These are phyloP conservation scores for Ascochyta viciae-villosae DNA, from an alignment of 2,329 filamentous ascomycete genomes.

Conservation along the genomic window DNA sequence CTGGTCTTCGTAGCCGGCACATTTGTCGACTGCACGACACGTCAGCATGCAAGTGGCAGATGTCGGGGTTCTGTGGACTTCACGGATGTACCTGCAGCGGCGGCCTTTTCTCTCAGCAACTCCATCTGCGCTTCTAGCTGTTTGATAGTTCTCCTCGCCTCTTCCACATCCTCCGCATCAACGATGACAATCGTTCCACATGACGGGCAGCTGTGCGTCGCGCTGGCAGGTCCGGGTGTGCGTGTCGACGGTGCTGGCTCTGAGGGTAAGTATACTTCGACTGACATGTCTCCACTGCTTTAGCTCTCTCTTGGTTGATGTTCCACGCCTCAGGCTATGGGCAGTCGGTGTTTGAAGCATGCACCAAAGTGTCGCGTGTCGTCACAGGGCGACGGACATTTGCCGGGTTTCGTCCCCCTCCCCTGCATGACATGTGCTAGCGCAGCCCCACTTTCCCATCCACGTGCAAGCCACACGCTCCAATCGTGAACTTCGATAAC, in stretches of 20 bases:
- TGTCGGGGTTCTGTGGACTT: not conserved
- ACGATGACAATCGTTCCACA: slow-evolving; percentile 36
- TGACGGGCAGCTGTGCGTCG: slow-evolving; percentile 39
- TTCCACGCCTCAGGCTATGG: slow-evolving; percentile 2
- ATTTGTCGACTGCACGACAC: slow-evolving; percentile 57
- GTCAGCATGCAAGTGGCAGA: slow-evolving; percentile 11
- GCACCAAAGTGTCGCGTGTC: slow-evolving; percentile 7
- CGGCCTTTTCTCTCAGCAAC: slow-evolving; percentile 73
- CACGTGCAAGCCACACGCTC: not conserved
- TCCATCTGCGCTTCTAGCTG: slow-evolving; percentile 76
- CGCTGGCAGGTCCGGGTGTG: not conserved
- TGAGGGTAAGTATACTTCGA: slow-evolving; percentile 1
- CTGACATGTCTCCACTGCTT: slow-evolving; percentile 10
- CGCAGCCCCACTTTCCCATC: not conserved
- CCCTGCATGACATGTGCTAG: slow-evolving; percentile 3
- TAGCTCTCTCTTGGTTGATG: not conserved
- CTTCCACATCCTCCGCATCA: slow-evolving; percentile 24
- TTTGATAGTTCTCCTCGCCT: slow-evolving; percentile 34
- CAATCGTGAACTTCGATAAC: no score
- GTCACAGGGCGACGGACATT: slow-evolving; percentile 1
- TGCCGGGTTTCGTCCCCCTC: not conserved
- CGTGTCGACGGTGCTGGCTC: slow-evolving; percentile 10
- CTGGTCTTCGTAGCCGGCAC: slow-evolving; percentile 83
- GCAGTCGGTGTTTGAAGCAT: not conserved
- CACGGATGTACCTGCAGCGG: slow-evolving; percentile 61